Percentiles rank a stretch among this genome's conserved stretches.
Conservation (phyloP, 768 basidiomycete species). For the Rhodotorula paludigena region DNA sequence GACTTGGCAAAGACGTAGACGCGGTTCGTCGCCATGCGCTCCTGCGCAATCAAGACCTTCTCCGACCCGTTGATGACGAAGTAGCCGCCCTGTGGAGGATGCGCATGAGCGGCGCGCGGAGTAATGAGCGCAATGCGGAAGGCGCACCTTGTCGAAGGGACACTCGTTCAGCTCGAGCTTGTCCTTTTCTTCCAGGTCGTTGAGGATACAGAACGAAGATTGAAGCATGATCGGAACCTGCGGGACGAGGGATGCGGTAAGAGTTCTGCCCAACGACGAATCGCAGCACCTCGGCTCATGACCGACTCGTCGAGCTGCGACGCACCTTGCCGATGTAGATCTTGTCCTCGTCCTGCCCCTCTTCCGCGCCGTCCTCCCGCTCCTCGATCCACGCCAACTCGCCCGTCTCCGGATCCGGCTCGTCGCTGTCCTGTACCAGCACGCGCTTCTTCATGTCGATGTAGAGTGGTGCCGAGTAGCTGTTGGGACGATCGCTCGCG, state of each 20-base stretch:
- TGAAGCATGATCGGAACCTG: conserved; percentile 82
- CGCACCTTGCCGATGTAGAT: conserved; percentile 89
- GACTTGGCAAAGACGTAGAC: conserved; percentile 99
- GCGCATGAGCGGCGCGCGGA: not conserved
- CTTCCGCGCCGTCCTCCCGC: conserved; percentile 27
- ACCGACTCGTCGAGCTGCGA: conserved; percentile 16
- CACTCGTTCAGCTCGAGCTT: conserved; percentile 93
- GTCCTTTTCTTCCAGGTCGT: conserved; percentile 69
- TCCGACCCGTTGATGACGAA: conserved; percentile 99
- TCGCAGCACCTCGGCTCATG: conserved; percentile 58
- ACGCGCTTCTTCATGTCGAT: conserved; percentile 91
- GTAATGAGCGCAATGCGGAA: not conserved
- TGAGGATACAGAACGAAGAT: conserved; percentile 88
- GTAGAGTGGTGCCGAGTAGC: conserved; percentile 86
- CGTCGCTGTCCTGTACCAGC: conserved; percentile 67
- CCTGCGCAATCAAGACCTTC: conserved; percentile 99
- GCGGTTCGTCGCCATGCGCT: conserved; percentile 98
- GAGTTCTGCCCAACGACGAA: no score
- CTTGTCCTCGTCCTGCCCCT: conserved; percentile 54
- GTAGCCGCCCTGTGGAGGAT: conserved; percentile 69
- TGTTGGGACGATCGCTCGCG: conserved; percentile 2
- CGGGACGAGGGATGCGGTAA: not conserved
- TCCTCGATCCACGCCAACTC: conserved; percentile 39
- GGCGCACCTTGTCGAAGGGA: conserved; percentile 70
- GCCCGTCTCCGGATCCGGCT: conserved; percentile 56